Evolutionary conservation across 352 stramenopile species (phyloP).

Genomic region (Pythium monospermum): DNA sequence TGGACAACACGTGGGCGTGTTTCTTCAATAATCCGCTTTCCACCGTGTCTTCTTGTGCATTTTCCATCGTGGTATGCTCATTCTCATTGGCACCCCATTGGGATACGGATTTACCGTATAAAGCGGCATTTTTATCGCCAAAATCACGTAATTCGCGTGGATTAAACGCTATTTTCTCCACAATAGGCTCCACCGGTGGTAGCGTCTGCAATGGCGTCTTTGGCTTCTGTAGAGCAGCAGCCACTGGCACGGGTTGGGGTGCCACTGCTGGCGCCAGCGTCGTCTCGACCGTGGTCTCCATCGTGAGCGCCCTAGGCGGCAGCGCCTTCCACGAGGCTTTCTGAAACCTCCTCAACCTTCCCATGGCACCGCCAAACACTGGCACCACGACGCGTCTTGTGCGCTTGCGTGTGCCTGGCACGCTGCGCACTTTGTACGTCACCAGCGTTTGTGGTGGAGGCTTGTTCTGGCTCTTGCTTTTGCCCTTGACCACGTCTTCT

Average conservation of each 20-base stretch:
- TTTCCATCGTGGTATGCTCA: slow-evolving; percentile 18
- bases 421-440: slow-evolving; percentile 15
- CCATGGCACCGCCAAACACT: slow-evolving; percentile 15
- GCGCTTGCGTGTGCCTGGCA: slow-evolving; percentile 19
- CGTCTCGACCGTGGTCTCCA: background rate
- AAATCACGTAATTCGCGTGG: slow-evolving; percentile 48
- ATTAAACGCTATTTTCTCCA: slow-evolving; percentile 46
- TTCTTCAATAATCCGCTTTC: slow-evolving; percentile 39
- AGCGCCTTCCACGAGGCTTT: slow-evolving; percentile 18
- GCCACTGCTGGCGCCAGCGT: background rate
- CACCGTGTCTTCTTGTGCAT: slow-evolving; percentile 13
- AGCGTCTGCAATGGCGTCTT: background rate
- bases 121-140: slow-evolving; percentile 49
- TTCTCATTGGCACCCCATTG: slow-evolving; percentile 36
- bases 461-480: slow-evolving; percentile 3
- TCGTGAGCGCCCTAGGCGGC: slow-evolving; percentile 6
- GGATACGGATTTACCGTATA: slow-evolving; percentile 64
- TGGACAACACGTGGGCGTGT: slow-evolving; percentile 66
- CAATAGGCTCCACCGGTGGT: background rate
- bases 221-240: background rate
- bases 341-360: slow-evolving; percentile 30
- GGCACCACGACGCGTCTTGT: slow-evolving; percentile 14
- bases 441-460: slow-evolving; percentile 10
- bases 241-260: background rate
- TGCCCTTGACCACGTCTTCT: slow-evolving; percentile 11